These are phyloP conservation scores for bread wheat (Triticum aestivum) DNA, from an alignment of 176 grass and related monocot genomes.

Conservation along the genomic window DNA sequence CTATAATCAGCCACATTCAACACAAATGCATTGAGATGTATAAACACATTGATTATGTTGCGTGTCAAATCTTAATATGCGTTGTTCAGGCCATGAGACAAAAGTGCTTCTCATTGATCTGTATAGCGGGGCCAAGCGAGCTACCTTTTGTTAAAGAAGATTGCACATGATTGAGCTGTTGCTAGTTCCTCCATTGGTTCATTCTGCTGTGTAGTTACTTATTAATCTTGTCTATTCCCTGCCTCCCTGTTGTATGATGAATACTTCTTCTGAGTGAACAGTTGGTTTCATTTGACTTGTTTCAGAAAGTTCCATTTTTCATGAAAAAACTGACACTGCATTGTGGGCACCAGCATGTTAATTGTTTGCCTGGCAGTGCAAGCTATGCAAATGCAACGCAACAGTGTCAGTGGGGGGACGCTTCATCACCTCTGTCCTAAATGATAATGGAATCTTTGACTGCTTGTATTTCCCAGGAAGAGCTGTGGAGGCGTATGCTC, in stretches of 20 bases:
- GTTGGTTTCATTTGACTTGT: not conserved
- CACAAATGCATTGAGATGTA: not conserved
- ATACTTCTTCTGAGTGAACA: not conserved
- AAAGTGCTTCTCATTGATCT: constrained; percentile 22
- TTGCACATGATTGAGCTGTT: constrained; percentile 18
- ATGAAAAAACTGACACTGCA: constrained; percentile 11
- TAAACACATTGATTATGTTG: not conserved
- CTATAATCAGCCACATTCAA: not conserved
- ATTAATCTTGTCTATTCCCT: not conserved
- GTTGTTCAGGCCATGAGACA: not conserved
- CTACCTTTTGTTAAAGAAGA: constrained; percentile 28
- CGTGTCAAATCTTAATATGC: not conserved
- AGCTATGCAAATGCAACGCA: not conserved
- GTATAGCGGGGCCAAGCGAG: not conserved
- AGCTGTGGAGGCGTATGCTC: not conserved
- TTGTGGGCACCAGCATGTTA: constrained; percentile 26
- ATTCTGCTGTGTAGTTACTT: not conserved
- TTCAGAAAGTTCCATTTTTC: not conserved
- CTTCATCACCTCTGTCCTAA: constrained; percentile 7
- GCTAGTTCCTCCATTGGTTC: not conserved
- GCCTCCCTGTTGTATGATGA: not conserved
- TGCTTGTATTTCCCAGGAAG: not conserved
- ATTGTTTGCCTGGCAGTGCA: constrained; percentile 26
- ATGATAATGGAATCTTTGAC: constrained; percentile 47
- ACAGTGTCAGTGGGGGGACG: constrained; percentile 1